Percentiles rank a stretch among this genome's conserved stretches.
These are phyloP conservation scores for Closterium sp. DNA, from an alignment of 139 green algal genomes.

Conservation along the genomic window DNA sequence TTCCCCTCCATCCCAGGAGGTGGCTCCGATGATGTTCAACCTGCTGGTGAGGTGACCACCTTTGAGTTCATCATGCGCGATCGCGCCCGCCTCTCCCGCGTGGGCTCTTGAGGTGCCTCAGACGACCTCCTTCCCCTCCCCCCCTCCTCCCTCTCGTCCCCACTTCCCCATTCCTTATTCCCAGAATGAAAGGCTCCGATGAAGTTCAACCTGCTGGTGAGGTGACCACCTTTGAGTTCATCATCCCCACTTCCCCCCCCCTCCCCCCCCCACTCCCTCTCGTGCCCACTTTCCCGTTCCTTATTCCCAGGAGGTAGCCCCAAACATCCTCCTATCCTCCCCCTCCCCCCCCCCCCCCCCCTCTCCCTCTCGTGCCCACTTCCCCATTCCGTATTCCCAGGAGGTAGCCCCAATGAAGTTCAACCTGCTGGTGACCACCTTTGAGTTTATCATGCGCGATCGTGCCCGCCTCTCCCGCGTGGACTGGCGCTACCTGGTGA, in stretches of 20 bases:
- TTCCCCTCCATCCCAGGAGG: conserved; percentile 23
- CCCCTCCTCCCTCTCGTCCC: neutral
- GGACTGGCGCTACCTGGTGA: conserved; percentile 95
- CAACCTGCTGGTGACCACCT: conserved; percentile 97
- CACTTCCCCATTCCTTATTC: no score
- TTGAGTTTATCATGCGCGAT: conserved; percentile 92
- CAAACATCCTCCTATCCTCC: no score
- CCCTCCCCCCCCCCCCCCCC: no score
- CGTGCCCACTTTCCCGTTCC: no score
- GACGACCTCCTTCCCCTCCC: no score
- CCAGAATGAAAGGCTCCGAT: conserved; percentile 45
- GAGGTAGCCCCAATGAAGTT: conserved; percentile 68
- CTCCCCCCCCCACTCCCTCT: no score
- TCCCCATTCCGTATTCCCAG: conserved; percentile 12
- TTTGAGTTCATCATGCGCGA: conserved; percentile 95
- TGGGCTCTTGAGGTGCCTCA: conserved; percentile 57
- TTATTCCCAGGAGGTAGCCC: conserved; percentile 40
- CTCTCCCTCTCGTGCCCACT: neutral
- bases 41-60: conserved; percentile 96
- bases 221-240: neutral
- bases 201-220: conserved; percentile 98
- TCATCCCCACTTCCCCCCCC: no score
- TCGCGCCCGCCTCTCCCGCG: neutral
- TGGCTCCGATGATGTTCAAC: conserved; percentile 79
- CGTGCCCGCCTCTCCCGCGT: conserved; percentile 47